phyloP scores from a whole-genome alignment of 257 asterid species.

The Penstemon davidsonii region DNA sequence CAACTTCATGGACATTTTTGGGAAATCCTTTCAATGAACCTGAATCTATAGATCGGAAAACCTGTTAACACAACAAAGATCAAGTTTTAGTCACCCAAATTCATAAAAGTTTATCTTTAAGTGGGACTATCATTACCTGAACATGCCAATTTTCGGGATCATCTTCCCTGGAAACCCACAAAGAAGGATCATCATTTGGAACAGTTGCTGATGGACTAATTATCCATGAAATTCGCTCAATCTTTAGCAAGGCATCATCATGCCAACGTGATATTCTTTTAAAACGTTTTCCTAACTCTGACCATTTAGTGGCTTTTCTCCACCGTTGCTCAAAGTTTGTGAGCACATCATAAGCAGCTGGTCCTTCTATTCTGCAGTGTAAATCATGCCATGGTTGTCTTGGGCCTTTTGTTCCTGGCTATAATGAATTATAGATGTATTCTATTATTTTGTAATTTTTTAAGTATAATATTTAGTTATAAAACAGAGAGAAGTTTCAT shows the following conservation, averaged over 20 bases:
- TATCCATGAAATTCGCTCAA: constrained; percentile 96
- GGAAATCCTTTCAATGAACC: constrained; percentile 97
- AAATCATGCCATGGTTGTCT: constrained; percentile 97
- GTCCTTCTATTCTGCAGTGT: constrained; percentile 97
- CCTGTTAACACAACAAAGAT: constrained; percentile 41
- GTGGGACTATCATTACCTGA: constrained; percentile 55
- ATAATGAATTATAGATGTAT: constrained; percentile 26
- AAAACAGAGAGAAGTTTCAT: background rate
- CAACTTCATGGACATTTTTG: constrained; percentile 53
- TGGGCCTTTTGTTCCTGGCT: constrained; percentile 84
- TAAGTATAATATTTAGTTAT: background rate
- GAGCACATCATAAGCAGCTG: constrained; percentile 95
- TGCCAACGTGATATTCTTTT: constrained; percentile 75
- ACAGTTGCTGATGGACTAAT: constrained; percentile 59
- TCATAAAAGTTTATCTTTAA: constrained; percentile 8
- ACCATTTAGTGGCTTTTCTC: constrained; percentile 92
- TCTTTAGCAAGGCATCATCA: constrained; percentile 80
- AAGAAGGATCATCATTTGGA: constrained; percentile 58
- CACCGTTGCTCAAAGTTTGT: constrained; percentile 96
- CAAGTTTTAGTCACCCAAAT: constrained; percentile 25
- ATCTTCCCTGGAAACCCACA: constrained; percentile 71
- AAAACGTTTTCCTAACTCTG: constrained; percentile 72
- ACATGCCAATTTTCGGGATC: constrained; percentile 95
- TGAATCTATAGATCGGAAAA: constrained; percentile 93
- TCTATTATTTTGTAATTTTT: background rate